These are phyloP conservation scores for Komagataella ulmi DNA, from an alignment of 805 yeast species.

Conservation along the genomic window DNA sequence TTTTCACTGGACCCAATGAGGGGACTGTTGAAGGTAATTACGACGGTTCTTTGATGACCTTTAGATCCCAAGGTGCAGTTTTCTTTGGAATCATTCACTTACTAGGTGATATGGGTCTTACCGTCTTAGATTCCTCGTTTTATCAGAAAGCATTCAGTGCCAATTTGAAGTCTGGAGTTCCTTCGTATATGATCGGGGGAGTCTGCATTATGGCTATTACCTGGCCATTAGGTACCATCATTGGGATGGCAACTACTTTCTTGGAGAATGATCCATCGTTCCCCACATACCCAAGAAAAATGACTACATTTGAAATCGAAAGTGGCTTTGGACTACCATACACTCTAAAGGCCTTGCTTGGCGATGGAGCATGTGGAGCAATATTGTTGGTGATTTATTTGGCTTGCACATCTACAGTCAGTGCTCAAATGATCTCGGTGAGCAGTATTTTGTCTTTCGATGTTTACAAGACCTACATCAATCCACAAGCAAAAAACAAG, in stretches of 20 bases:
- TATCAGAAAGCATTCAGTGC: constrained; percentile 28
- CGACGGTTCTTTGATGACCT: constrained; percentile 20
- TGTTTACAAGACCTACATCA: constrained; percentile 28
- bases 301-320: constrained; percentile 15
- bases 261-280: constrained; percentile 14
- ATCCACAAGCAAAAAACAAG: constrained; percentile 25
- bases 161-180: constrained; percentile 20
- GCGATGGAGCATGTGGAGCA: constrained; percentile 20
- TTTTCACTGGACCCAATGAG: constrained; percentile 6
- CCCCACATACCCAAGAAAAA: constrained; percentile 20
- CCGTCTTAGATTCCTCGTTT: constrained; percentile 24
- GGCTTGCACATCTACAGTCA: constrained; percentile 27
- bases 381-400: constrained; percentile 20
- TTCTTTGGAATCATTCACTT: constrained; percentile 21
- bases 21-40: constrained; percentile 18
- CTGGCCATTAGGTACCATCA: constrained; percentile 22
- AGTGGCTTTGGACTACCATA: constrained; percentile 20
- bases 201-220: constrained; percentile 18
- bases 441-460: constrained; percentile 30
- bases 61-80: constrained; percentile 21
- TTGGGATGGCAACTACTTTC: constrained; percentile 20
- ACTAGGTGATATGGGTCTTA: constrained; percentile 22
- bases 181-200: constrained; percentile 23
- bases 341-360: constrained; percentile 18
- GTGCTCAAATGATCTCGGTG: constrained; percentile 26